Evolutionary conservation across 2,329 filamentous ascomycete genomes (phyloP).

Genomic region (Metarhizium humberi): DNA sequence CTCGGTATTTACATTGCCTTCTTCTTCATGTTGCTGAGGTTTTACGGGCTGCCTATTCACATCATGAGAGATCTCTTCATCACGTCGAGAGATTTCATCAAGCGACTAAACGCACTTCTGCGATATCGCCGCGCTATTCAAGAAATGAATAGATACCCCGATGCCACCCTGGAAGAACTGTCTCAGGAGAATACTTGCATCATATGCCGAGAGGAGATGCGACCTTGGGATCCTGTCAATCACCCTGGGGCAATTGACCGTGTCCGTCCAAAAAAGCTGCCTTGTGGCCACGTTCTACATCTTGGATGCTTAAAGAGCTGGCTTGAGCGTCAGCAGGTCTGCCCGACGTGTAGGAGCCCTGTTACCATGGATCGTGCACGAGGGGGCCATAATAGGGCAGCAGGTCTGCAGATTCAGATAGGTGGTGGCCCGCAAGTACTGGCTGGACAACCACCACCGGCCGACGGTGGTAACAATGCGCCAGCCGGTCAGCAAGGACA

Average conservation of each 20-base stretch:
- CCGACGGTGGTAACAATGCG: constrained; percentile 7
- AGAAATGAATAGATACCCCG: constrained; percentile 91
- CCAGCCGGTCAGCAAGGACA: constrained; percentile 6
- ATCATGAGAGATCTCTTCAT: constrained; percentile 94
- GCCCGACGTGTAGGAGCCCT: constrained; percentile 82
- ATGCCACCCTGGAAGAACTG: constrained; percentile 82
- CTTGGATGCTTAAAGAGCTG: constrained; percentile 92
- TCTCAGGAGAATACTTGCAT: constrained; percentile 87
- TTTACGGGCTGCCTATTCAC: constrained; percentile 93
- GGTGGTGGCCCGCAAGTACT: constrained; percentile 13
- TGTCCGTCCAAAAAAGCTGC: constrained; percentile 85
- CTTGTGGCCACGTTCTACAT: constrained; percentile 91
- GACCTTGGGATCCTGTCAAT: constrained; percentile 54
- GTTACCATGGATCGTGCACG: constrained; percentile 38
- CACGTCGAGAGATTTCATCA: constrained; percentile 84
- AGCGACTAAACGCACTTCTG: constrained; percentile 78
- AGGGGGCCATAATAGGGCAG: constrained; percentile 16
- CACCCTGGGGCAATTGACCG: constrained; percentile 69
- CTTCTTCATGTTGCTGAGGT: constrained; percentile 85
- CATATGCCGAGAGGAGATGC: constrained; percentile 95
- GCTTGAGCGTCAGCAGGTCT: constrained; percentile 95
- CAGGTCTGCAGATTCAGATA: constrained; percentile 22
- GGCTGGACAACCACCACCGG: constrained; percentile 5
- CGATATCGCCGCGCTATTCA: constrained; percentile 84
- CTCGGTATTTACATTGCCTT: constrained; percentile 82